Conservation (phyloP, 2,329 filamentous ascomycete genomes). For the Sphaerulina vaccinii region DNA sequence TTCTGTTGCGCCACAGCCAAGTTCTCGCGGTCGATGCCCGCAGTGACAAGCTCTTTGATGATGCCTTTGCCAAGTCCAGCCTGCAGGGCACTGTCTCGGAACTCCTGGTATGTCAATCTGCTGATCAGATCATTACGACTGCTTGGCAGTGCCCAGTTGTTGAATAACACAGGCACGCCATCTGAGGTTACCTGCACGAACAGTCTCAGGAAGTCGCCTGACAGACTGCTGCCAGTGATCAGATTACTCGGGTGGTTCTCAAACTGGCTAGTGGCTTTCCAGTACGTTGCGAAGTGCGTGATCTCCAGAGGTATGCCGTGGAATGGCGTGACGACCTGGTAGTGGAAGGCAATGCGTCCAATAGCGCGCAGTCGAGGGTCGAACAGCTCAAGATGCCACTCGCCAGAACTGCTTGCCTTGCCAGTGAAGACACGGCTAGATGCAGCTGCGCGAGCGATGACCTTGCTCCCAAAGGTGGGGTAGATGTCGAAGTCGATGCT, state of each 20-base stretch:
- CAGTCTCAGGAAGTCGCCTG: slow-evolving; percentile 89
- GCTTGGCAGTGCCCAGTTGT: slow-evolving; percentile 64
- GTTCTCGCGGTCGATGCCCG: slow-evolving; percentile 38
- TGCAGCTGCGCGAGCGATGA: slow-evolving; percentile 93
- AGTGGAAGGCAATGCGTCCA: slow-evolving; percentile 89
- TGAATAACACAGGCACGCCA: slow-evolving; percentile 81
- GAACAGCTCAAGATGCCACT: slow-evolving; percentile 84
- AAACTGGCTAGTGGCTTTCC: slow-evolving; percentile 95
- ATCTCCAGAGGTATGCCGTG: slow-evolving; percentile 89
- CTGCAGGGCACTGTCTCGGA: slow-evolving; percentile 50
- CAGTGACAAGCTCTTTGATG: slow-evolving; percentile 31
- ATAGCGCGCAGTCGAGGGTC: slow-evolving; percentile 89
- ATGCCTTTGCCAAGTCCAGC: slow-evolving; percentile 30
- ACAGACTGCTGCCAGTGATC: slow-evolving; percentile 91
- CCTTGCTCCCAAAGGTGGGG: slow-evolving; percentile 93
- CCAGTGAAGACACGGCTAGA: slow-evolving; percentile 82
- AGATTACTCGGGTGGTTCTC: slow-evolving; percentile 82
- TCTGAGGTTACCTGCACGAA: slow-evolving; percentile 92
- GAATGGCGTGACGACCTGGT: slow-evolving; percentile 96
- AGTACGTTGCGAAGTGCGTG: slow-evolving; percentile 97
- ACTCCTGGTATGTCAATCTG: slow-evolving; percentile 72
- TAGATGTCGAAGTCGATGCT: slow-evolving; percentile 97
- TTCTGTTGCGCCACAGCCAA: slow-evolving; percentile 68
- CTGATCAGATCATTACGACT: slow-evolving; percentile 71
- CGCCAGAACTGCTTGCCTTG: slow-evolving; percentile 70